These are phyloP conservation scores for Mychonastes homosphaera DNA, from an alignment of 139 green algal species.

Conservation along the genomic window DNA sequence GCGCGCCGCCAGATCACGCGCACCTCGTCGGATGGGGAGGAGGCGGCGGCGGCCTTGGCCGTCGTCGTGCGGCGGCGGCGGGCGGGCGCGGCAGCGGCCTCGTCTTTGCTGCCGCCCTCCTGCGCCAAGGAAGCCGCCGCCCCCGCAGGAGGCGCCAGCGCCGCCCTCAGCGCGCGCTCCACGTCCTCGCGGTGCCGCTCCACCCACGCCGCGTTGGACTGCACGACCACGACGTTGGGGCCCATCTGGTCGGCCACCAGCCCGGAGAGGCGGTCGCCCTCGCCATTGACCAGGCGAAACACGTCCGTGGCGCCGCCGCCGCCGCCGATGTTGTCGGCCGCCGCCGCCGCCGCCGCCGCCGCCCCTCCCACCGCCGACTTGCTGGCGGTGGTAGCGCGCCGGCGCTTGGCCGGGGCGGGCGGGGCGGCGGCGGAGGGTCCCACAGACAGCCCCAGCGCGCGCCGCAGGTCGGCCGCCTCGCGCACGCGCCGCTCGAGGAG, in stretches of 20 bases:
- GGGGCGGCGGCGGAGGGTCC: too few relatives aligned
- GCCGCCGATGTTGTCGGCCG: not conserved
- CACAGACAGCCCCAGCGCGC: conserved; percentile 34
- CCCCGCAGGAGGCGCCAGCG: not conserved
- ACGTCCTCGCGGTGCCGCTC: conserved; percentile 2
- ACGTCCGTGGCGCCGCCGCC: conserved; percentile 24
- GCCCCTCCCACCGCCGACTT: too few relatives aligned
- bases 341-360: too few relatives aligned
- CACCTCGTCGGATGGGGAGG: not conserved
- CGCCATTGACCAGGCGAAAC: conserved; percentile 66
- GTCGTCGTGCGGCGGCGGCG: too few relatives aligned
- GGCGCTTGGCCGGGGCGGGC: too few relatives aligned
- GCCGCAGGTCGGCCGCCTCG: conserved; percentile 36
- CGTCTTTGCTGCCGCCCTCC: not conserved
- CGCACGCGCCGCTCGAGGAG: conserved; percentile 31
- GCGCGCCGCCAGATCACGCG: too few relatives aligned
- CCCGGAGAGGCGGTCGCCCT: conserved; percentile 72
- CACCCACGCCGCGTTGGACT: conserved; percentile 18
- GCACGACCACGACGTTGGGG: conserved; percentile 29
- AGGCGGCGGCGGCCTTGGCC: too few relatives aligned
- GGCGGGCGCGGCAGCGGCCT: not conserved
- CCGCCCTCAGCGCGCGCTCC: not conserved
- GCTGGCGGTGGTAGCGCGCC: too few relatives aligned
- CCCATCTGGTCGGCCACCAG: conserved; percentile 41
- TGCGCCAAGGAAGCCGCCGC: not conserved